Evolutionary conservation across 2,329 filamentous ascomycete species (phyloP).

Genomic region (Colletotrichum filicis): DNA sequence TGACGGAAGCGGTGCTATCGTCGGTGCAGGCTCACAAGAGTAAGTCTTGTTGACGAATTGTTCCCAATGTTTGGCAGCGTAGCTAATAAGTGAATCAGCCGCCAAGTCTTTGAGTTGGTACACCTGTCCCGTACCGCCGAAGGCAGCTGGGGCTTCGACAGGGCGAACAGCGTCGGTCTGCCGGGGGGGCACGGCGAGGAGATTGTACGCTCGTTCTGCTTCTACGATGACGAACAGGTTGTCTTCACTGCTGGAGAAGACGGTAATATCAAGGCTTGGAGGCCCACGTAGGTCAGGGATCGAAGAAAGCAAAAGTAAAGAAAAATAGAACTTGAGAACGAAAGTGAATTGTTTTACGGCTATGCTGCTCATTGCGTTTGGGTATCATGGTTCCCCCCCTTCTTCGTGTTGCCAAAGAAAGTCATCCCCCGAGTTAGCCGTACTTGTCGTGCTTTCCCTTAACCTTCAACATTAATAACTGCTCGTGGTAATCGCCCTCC

Average conservation of each 20-base stretch:
- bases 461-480: slow-evolving; percentile 85
- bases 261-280: slow-evolving; percentile 68
- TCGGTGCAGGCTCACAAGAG: slow-evolving; percentile 77
- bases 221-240: slow-evolving; percentile 68
- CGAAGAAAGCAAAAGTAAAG: background rate
- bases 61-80: background rate
- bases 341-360: background rate
- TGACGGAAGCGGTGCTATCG: slow-evolving; percentile 66
- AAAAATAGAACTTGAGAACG: background rate
- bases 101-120: slow-evolving; percentile 68
- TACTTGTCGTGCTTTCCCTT: slow-evolving; percentile 96
- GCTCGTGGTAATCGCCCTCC: slow-evolving; percentile 92
- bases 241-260: slow-evolving; percentile 71
- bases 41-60: slow-evolving; percentile 48
- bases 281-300: slow-evolving; percentile 38
- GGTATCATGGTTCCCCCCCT: slow-evolving; percentile 20
- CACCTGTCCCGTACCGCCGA: slow-evolving; percentile 63
- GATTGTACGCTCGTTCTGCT: slow-evolving; percentile 72
- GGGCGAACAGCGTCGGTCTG: slow-evolving; percentile 67
- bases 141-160: slow-evolving; percentile 64
- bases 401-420: background rate
- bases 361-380: slow-evolving; percentile 10
- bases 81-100: slow-evolving; percentile 47
- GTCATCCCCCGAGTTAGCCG: slow-evolving; percentile 39
- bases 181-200: slow-evolving; percentile 72